Conservation (phyloP, 1,284 basidiomycete species). For the Tilletia horrida region DNA sequence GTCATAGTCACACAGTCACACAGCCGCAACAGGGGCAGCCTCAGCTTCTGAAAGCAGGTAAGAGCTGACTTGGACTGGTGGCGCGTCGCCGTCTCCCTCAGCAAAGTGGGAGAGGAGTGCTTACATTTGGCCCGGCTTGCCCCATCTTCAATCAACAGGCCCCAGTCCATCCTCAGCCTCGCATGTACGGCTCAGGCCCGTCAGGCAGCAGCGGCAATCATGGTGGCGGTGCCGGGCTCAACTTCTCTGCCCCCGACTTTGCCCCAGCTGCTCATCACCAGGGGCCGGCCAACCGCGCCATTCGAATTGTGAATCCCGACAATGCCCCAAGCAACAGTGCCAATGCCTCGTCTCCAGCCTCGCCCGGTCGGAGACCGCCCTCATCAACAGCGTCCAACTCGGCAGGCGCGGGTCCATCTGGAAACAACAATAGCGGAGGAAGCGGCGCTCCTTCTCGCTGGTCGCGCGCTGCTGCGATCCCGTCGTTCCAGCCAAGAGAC, state of each 20-base stretch:
- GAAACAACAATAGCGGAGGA: neutral
- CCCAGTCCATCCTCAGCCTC: neutral
- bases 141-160: neutral
- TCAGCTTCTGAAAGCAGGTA: no score
- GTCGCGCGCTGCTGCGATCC: constrained; percentile 18
- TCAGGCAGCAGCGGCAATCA: neutral
- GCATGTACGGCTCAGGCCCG: constrained; percentile 9
- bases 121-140: no score
- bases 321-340: neutral
- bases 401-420: neutral
- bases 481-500: constrained; percentile 15
- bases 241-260: constrained; percentile 1
- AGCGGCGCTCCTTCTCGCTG: neutral
- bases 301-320: constrained; percentile 14
- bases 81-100: no score
- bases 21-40: no score
- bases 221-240: neutral
- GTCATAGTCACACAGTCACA: no score
- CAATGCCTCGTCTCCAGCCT: neutral
- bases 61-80: no score
- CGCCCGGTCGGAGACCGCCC: neutral
- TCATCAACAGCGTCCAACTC: neutral
- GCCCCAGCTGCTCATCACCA: neutral
- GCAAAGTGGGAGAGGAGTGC: no score
- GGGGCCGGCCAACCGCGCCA: neutral